Evolutionary conservation across 306 rosid genomes (phyloP).

Genomic region (Senna tora): DNA sequence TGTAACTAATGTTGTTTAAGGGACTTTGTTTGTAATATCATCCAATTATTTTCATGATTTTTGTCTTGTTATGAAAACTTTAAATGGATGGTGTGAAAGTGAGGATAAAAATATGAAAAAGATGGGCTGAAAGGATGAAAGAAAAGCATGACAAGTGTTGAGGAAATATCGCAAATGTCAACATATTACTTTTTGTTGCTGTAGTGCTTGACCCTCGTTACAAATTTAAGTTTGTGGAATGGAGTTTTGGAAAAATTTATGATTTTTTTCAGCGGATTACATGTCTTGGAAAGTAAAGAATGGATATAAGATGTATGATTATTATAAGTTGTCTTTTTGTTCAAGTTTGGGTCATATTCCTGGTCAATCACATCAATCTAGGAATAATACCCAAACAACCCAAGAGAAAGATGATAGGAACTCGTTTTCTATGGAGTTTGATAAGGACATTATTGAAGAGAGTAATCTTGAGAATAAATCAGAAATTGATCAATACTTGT

Average conservation of each 20-base stretch:
- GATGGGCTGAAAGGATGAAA: neutral
- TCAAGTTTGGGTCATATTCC: neutral
- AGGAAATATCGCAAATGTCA: neutral
- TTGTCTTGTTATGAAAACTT: neutral
- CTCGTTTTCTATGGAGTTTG: neutral
- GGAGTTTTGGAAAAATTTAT: neutral
- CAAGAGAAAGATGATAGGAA: neutral
- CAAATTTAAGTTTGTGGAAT: neutral
- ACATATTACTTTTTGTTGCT: neutral
- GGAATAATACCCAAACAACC: neutral
- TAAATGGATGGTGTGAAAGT: neutral
- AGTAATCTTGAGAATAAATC: neutral
- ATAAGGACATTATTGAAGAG: neutral
- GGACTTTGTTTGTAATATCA: neutral
- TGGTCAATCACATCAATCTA: neutral
- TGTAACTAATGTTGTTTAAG: neutral
- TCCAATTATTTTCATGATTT: neutral
- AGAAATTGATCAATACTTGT: neutral
- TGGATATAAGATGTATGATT: neutral
- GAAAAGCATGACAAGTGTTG: neutral
- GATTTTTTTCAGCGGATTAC: neutral
- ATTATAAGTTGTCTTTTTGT: neutral
- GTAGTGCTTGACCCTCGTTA: neutral
- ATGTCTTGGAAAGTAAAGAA: neutral
- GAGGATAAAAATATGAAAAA: neutral